phyloP scores from a whole-genome alignment of 2,329 filamentous ascomycete genomes.

The Fusarium fujikuroi region DNA sequence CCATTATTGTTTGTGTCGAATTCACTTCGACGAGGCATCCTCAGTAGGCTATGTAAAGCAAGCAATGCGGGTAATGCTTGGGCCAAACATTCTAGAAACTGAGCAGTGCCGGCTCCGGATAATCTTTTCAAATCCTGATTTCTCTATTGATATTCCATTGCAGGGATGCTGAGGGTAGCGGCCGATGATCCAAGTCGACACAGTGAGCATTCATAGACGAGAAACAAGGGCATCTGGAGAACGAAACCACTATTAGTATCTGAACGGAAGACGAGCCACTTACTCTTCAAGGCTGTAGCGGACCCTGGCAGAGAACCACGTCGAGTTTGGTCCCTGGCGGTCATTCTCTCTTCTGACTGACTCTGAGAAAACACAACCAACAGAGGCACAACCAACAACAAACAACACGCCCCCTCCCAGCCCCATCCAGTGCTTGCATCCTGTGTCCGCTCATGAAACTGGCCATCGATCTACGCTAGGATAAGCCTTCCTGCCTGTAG shows the following conservation, averaged over 20 bases:
- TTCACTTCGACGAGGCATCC: conserved; percentile 22
- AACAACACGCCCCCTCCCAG: conserved; percentile 5
- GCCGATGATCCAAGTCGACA: conserved; percentile 1
- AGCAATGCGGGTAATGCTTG: not conserved
- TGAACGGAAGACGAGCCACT: not conserved
- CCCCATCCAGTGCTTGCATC: not conserved
- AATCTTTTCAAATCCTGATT: not conserved
- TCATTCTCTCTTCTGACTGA: not conserved
- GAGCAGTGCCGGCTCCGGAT: not conserved
- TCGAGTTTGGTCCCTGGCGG: conserved; percentile 6
- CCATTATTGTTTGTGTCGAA: not conserved
- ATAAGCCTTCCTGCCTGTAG: conserved; percentile 27
- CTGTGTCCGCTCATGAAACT: conserved; percentile 28
- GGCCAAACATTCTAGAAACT: not conserved
- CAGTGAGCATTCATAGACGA: not conserved
- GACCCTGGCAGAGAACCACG: not conserved
- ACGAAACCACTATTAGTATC: not conserved
- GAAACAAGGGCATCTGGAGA: not conserved
- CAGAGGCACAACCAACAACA: conserved; percentile 8
- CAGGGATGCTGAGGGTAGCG: not conserved
- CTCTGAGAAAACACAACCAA: conserved; percentile 3
- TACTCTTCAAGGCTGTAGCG: conserved; percentile 9
- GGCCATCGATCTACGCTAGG: conserved; percentile 33
- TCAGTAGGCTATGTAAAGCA: conserved; percentile 7
- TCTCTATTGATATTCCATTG: not conserved